These are phyloP conservation scores for Trichomonascus vanleenenianus DNA, from an alignment of 805 yeast species.

Conservation along the genomic window DNA sequence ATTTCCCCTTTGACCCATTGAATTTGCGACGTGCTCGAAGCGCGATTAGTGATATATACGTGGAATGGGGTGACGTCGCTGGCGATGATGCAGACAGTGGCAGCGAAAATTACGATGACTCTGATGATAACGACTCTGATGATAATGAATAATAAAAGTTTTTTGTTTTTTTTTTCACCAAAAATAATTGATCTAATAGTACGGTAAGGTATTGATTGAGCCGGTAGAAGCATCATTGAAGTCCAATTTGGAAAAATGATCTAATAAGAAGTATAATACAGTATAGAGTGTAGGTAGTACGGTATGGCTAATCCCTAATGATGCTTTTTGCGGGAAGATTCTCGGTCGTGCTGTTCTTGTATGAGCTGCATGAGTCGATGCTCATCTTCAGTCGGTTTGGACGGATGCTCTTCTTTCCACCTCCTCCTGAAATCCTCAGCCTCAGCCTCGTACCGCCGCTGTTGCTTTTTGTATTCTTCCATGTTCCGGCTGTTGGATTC, in stretches of 20 bases:
- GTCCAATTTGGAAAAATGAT: background rate
- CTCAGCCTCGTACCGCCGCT: slow-evolving; percentile 30
- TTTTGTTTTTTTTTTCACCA: background rate
- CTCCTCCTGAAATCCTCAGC: slow-evolving; percentile 31
- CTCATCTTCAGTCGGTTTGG: slow-evolving; percentile 24
- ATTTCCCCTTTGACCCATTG: slow-evolving; percentile 93
- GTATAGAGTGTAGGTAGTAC: no score
- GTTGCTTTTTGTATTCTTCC: slow-evolving; percentile 27
- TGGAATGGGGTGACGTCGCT: slow-evolving; percentile 80
- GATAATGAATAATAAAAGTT: slow-evolving; percentile 5
- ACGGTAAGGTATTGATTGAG: no score
- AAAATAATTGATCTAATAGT: no score
- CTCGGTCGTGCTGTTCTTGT: slow-evolving; percentile 6
- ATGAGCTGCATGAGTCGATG: slow-evolving; percentile 15
- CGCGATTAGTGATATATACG: slow-evolving; percentile 48
- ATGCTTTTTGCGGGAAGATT: background rate
- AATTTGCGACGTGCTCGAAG: slow-evolving; percentile 55
- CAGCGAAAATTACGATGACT: slow-evolving; percentile 37
- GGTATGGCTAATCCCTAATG: background rate
- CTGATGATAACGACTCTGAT: slow-evolving; percentile 25
- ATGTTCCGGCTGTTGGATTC: slow-evolving; percentile 27
- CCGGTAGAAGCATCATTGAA: no score
- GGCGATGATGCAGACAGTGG: slow-evolving; percentile 39
- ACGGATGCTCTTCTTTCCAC: slow-evolving; percentile 32
- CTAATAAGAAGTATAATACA: background rate